Conservation (phyloP, 176 grass and related monocot genomes). For the Alopecurus myosuroides region DNA sequence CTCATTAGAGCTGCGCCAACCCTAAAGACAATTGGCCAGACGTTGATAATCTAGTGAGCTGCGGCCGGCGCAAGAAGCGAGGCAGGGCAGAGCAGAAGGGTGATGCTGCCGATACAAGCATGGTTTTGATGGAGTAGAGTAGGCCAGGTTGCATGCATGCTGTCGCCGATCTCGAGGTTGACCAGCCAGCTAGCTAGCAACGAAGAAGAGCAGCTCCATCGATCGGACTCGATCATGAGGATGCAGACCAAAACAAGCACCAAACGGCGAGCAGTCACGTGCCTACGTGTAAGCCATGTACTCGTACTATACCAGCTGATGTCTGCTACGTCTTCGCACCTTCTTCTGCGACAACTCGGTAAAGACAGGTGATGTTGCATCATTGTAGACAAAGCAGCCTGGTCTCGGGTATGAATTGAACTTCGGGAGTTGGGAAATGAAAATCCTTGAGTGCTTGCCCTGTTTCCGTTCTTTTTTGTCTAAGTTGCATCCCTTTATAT, state of each 20-base stretch:
- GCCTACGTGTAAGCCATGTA: background rate
- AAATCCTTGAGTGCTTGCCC: too few relatives aligned
- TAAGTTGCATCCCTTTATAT: too few relatives aligned
- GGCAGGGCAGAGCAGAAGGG: constrained; percentile 33
- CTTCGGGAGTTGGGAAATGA: too few relatives aligned
- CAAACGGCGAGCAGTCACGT: background rate
- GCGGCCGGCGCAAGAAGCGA: constrained; percentile 27
- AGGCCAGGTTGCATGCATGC: background rate
- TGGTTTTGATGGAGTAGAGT: constrained; percentile 17
- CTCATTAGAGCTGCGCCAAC: background rate
- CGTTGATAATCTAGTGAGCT: background rate
- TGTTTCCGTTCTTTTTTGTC: too few relatives aligned
- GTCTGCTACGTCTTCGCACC: too few relatives aligned
- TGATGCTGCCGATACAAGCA: constrained; percentile 26
- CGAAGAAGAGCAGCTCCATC: background rate
- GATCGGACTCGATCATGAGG: constrained; percentile 24
- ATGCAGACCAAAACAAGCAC: background rate
- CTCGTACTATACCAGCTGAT: too few relatives aligned
- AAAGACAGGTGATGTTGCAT: background rate
- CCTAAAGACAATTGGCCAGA: background rate
- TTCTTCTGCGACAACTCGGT: background rate
- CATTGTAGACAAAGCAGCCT: too few relatives aligned
- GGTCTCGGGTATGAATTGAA: too few relatives aligned
- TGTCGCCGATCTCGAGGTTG: constrained; percentile 50
- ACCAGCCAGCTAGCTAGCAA: background rate